phyloP scores from a whole-genome alignment of 805 yeast genomes.

The Ogataea siamensis region DNA sequence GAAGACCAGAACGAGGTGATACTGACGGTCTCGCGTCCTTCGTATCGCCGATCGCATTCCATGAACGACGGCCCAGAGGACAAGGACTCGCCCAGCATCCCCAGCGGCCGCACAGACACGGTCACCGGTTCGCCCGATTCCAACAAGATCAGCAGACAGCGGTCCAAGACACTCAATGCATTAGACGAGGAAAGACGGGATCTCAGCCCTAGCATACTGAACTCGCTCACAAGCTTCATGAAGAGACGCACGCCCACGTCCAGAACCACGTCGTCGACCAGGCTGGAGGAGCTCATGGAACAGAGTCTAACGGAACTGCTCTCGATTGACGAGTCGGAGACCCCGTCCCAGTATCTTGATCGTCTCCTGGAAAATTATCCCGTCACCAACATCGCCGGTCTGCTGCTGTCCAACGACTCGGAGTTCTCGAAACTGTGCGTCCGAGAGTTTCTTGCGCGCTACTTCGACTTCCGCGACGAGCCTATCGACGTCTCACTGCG shows the following conservation, averaged over 20 bases:
- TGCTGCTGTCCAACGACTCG: conserved; percentile 33
- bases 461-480: conserved; percentile 49
- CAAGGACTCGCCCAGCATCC: background rate
- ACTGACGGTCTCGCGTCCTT: conserved; percentile 16
- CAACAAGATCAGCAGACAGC: conserved; percentile 24
- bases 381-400: conserved; percentile 25
- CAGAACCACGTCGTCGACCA: conserved; percentile 11
- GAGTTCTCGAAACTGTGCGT: conserved; percentile 26
- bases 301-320: conserved; percentile 4
- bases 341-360: conserved; percentile 33
- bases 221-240: conserved; percentile 32
- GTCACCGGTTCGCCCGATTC: conserved; percentile 10
- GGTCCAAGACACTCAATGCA: conserved; percentile 35
- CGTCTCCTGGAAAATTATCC: conserved; percentile 31
- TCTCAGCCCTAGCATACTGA: conserved; percentile 26
- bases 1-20: conserved; percentile 7
- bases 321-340: conserved; percentile 25
- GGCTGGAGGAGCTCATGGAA: conserved; percentile 9
- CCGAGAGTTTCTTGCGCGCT: conserved; percentile 30
- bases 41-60: conserved; percentile 21
- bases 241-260: conserved; percentile 18
- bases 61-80: conserved; percentile 17
- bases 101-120: conserved; percentile 6
- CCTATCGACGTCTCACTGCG: conserved; percentile 69
- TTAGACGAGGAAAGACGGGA: conserved; percentile 19